Conservation (phyloP, 2,329 filamentous ascomycete species). For the Macrophomina pseudophaseolina region DNA sequence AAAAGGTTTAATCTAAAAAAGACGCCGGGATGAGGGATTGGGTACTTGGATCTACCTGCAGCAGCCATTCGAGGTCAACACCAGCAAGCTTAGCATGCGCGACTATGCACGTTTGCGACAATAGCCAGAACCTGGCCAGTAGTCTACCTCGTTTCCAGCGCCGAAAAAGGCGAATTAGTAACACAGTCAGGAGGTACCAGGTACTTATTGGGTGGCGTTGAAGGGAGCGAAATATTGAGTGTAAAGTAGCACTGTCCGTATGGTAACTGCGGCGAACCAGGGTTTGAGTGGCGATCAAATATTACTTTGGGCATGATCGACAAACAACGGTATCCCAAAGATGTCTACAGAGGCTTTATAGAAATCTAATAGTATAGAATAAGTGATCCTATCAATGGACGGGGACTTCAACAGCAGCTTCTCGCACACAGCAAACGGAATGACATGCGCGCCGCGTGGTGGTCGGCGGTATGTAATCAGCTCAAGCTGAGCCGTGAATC, state of each 20-base stretch:
- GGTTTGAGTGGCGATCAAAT: no score
- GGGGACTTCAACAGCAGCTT: not conserved
- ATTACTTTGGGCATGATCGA: no score
- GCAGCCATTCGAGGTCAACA: not conserved
- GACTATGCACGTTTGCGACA: not conserved
- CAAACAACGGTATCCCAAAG: no score
- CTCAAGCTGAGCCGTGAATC: not conserved
- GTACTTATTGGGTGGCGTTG: not conserved
- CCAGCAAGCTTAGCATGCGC: not conserved
- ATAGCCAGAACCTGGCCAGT: not conserved
- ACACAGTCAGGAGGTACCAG: not conserved
- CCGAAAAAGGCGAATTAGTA: not conserved
- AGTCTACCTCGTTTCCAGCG: not conserved
- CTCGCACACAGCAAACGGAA: not conserved
- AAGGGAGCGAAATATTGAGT: not conserved
- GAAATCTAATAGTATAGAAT: not conserved
- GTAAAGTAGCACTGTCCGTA: not conserved
- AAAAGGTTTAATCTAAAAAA: not conserved
- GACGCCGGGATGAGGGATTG: not conserved
- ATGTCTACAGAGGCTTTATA: no score
- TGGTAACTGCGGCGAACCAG: not conserved
- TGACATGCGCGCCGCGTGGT: not conserved
- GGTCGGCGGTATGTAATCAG: not conserved
- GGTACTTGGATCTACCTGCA: not conserved
- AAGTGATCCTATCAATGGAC: not conserved